Conservation (phyloP, 1,284 basidiomycete species). For the Tremellales sp. region DNA sequence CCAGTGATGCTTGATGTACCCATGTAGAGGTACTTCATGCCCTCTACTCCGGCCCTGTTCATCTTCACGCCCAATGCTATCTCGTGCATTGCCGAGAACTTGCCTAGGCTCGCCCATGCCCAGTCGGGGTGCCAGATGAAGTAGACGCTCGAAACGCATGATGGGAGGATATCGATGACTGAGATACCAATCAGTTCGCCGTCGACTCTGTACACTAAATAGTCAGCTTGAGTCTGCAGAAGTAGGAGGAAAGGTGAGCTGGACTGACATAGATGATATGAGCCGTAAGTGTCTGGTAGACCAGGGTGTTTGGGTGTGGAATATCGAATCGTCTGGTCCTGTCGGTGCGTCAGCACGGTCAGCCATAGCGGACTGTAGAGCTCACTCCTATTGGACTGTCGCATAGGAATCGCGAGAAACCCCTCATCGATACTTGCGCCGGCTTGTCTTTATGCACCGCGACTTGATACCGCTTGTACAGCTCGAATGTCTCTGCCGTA, state of each 20-base stretch:
- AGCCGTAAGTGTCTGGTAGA: conserved; percentile 71
- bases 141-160: conserved; percentile 90
- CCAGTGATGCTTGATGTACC: conserved; percentile 53
- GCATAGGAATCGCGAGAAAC: conserved; percentile 73
- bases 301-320: conserved; percentile 35
- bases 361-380: background rate
- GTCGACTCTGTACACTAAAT: conserved; percentile 69
- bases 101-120: conserved; percentile 66
- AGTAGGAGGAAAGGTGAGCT: background rate
- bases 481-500: conserved; percentile 70
- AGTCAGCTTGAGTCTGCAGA: background rate
- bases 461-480: conserved; percentile 72
- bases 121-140: conserved; percentile 85
- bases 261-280: conserved; percentile 64
- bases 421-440: conserved; percentile 51
- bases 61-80: conserved; percentile 68
- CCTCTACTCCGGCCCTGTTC: conserved; percentile 60
- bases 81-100: conserved; percentile 83
- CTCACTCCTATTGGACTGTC: conserved; percentile 68
- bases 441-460: conserved; percentile 66
- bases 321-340: conserved; percentile 50
- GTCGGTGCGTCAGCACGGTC: conserved; percentile 49
- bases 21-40: conserved; percentile 73
- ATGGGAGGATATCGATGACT: conserved; percentile 86
- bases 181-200: conserved; percentile 78